phyloP scores from a whole-genome alignment of 1,284 basidiomycete species.

The Trametes polyzona region DNA sequence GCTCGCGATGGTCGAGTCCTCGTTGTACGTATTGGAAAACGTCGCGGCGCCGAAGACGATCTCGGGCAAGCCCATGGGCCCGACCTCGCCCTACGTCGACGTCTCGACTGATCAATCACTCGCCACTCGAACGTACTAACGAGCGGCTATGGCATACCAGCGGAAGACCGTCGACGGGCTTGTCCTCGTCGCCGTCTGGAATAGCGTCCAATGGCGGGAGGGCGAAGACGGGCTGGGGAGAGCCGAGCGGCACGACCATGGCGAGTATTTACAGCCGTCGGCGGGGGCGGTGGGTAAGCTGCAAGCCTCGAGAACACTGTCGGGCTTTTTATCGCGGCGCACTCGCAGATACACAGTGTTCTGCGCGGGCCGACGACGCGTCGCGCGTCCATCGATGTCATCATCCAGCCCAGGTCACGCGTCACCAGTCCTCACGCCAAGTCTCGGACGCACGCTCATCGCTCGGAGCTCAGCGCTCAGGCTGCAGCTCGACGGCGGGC shows the following conservation, averaged over 20 bases:
- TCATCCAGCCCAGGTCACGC: slow-evolving; percentile 5
- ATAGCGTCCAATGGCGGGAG: slow-evolving; percentile 46
- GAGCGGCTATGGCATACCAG: slow-evolving; percentile 34
- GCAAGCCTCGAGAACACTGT: neutral
- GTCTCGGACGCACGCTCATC: too few species aligned
- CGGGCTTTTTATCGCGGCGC: too few species aligned
- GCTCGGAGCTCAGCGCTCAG: too few species aligned
- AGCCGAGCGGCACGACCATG: slow-evolving; percentile 49
- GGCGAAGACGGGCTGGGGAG: slow-evolving; percentile 44
- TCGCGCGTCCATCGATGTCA: slow-evolving; percentile 10
- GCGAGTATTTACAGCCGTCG: slow-evolving; percentile 9
- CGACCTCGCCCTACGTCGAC: slow-evolving; percentile 32
- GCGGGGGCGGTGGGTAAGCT: slow-evolving; percentile 4
- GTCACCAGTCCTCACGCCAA: too few species aligned
- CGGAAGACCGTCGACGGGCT: slow-evolving; percentile 45
- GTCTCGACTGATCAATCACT: neutral
- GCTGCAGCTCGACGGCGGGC: too few species aligned
- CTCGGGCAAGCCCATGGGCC: slow-evolving; percentile 47
- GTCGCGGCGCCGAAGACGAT: slow-evolving; percentile 72
- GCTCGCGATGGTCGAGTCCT: slow-evolving; percentile 61
- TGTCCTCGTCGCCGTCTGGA: slow-evolving; percentile 55
- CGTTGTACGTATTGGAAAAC: slow-evolving; percentile 77
- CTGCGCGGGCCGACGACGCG: neutral
- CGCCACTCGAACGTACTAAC: too few species aligned
- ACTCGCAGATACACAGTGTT: too few species aligned